A percentile compares a stretch with the other conserved stretches of the same genome.
Conservation (phyloP, 2,329 filamentous ascomycete genomes). For the Chrysoporthe cubensis region DNA sequence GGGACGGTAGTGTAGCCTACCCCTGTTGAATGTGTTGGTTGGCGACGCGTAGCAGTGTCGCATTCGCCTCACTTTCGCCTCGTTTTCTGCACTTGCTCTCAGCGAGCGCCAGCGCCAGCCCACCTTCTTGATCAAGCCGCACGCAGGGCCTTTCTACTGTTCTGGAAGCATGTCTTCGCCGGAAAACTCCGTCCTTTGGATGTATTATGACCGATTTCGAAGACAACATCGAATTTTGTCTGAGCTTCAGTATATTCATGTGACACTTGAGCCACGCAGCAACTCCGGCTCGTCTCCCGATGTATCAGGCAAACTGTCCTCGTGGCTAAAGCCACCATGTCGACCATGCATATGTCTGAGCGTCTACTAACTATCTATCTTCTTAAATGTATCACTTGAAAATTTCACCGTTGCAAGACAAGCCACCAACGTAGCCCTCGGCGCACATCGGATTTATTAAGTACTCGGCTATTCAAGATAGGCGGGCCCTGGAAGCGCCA, state of each 20-base stretch:
- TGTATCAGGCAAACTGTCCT: neutral
- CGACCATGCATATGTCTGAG: neutral
- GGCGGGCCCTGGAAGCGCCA: neutral
- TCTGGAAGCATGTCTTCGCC: neutral
- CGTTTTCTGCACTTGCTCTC: neutral
- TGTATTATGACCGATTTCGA: neutral
- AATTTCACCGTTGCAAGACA: neutral
- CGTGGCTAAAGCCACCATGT: neutral
- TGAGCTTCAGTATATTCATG: neutral
- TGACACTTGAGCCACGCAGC: neutral
- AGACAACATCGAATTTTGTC: neutral
- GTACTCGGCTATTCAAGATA: neutral
- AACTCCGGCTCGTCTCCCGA: neutral
- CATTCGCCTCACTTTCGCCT: conserved; percentile 4
- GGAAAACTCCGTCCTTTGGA: neutral
- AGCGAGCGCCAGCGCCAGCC: neutral
- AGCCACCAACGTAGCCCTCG: neutral
- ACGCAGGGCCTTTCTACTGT: neutral
- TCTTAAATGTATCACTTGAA: neutral
- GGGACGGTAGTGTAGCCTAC: neutral
- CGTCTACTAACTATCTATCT: neutral
- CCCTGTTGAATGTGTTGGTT: neutral
- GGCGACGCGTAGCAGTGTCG: no score
- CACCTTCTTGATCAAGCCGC: neutral
- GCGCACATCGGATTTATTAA: neutral